Evolutionary conservation across 2,329 filamentous ascomycete species (phyloP), one percentile per base, ranked within the genome.

Genomic region (Exophiala bonariae): DNA sequence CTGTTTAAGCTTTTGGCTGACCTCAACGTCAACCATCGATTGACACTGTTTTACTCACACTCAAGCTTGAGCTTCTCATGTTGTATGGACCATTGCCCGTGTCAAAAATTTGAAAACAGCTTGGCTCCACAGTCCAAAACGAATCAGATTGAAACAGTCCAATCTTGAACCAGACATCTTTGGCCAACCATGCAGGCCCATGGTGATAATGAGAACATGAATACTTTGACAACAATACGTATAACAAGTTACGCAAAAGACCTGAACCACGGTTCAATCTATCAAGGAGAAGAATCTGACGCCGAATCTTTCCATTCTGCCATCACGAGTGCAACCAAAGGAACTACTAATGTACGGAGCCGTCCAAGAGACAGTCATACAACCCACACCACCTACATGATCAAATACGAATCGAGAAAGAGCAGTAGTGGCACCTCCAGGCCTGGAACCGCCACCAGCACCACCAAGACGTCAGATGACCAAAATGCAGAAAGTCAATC

Each of bases 221-320:
- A 35, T 13, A 34, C n/a, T 16, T 36, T 42, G 22, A 50, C 34
- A 37, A 46, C 36, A 33, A 46, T 38, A 46, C 47, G 43, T 39
- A 42, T 38, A n/a, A 50, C 42, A 38, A 47, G 13, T 31, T 34
- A 26, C 14, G 41, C 35, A 8, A 34, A 33, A 23, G 30, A 37
- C 13, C 46, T 33, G 43, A 38, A 42, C n/a, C 20, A 18, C 14
- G 19, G 19, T 17, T 28, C 11, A 14, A 40, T 23, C 18, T 16
- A 31, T 7, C 34, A 17, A 8, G 26, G 23, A 9, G 44, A 50
- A 22, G 41, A 41, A 16, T 54, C 52, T 16, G 52, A 54, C 18
- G 26, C 48, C 34, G 52, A 54, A 32, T 54, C 52, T n/a, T 54
- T 54, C 41, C 52, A 54, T 33, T 54, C 52, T n/a, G 52, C 52